A percentile compares a stretch with the other conserved stretches of the same genome.
Evolutionary conservation across 2,329 filamentous ascomycete genomes (phyloP).

Genomic region (Sordariomycetes sp.): DNA sequence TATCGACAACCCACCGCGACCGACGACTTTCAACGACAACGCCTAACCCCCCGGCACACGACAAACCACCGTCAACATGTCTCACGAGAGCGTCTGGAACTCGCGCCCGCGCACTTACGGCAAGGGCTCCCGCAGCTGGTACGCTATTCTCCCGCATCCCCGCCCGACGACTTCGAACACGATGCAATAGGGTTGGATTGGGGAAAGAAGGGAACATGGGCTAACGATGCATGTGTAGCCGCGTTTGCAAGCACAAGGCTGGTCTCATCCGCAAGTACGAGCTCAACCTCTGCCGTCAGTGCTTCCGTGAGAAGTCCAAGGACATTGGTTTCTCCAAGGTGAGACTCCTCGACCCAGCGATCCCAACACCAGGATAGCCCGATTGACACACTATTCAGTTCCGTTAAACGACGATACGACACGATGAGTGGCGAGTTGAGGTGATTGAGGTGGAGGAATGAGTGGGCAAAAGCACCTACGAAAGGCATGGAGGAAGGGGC

Average conservation of each 20-base stretch:
- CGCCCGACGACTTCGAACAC: background rate
- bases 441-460: background rate
- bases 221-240: conserved; percentile 29
- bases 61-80: conserved; percentile 44
- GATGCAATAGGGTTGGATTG: too few species aligned
- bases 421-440: background rate
- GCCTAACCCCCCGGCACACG: conserved; percentile 8
- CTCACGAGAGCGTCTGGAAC: conserved; percentile 97
- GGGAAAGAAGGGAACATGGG: conserved; percentile 17
- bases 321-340: conserved; percentile 70
- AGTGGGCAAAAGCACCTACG: background rate
- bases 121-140: conserved; percentile 93
- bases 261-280: conserved; percentile 99
- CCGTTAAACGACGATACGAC: conserved; percentile 12
- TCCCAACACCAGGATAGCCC: background rate
- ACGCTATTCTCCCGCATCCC: conserved; percentile 30
- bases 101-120: conserved; percentile 94
- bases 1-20: conserved; percentile 5
- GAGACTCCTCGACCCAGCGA: conserved; percentile 12
- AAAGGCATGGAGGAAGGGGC: conserved; percentile 1
- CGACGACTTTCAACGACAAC: conserved; percentile 17
- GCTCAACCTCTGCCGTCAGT: conserved; percentile 78
- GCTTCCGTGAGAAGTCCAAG: conserved; percentile 66
- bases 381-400: too few species aligned
- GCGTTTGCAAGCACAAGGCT: conserved; percentile 80